Evolutionary conservation across 2,329 filamentous ascomycete species (phyloP).

Genomic region (Hymenoscyphus linearis): DNA sequence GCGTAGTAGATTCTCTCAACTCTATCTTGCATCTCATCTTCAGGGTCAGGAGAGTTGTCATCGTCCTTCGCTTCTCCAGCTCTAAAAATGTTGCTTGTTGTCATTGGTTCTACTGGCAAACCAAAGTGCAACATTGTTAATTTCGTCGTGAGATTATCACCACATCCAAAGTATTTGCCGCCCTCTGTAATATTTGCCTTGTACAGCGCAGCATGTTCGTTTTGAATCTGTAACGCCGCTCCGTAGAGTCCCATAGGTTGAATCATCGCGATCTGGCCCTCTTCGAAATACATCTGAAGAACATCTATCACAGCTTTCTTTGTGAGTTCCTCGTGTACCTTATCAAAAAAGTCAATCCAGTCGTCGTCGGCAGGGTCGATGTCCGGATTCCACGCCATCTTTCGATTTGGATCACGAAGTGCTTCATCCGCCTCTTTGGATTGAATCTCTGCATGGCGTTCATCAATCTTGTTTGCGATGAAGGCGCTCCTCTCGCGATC

Average conservation of each 20-base stretch:
- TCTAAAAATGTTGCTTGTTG: slow-evolving; percentile 23
- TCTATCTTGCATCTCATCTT: slow-evolving; percentile 4
- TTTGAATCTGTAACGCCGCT: slow-evolving; percentile 17
- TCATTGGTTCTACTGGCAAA: slow-evolving; percentile 27
- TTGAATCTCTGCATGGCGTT: neutral
- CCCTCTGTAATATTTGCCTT: slow-evolving; percentile 5
- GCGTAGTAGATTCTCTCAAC: slow-evolving; percentile 13
- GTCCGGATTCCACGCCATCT: slow-evolving; percentile 12
- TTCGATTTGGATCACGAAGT: slow-evolving; percentile 5
- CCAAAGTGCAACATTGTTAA: slow-evolving; percentile 31
- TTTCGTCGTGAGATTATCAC: slow-evolving; percentile 29
- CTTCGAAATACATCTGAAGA: slow-evolving; percentile 14
- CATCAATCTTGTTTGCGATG: slow-evolving; percentile 5
- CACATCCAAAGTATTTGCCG: slow-evolving; percentile 12
- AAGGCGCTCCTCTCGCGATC: neutral
- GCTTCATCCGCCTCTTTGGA: neutral
- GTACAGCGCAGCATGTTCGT: slow-evolving; percentile 15
- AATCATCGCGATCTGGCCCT: slow-evolving; percentile 13
- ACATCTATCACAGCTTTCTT: slow-evolving; percentile 3
- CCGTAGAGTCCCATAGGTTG: slow-evolving; percentile 10
- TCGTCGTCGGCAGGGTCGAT: slow-evolving; percentile 16
- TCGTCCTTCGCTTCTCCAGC: slow-evolving; percentile 2
- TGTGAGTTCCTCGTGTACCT: slow-evolving; percentile 8
- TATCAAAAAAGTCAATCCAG: slow-evolving; percentile 8
- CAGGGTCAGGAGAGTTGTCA: slow-evolving; percentile 15